phyloP scores from a whole-genome alignment of 2,329 filamentous ascomycete genomes.

The Neonectria faginata region DNA sequence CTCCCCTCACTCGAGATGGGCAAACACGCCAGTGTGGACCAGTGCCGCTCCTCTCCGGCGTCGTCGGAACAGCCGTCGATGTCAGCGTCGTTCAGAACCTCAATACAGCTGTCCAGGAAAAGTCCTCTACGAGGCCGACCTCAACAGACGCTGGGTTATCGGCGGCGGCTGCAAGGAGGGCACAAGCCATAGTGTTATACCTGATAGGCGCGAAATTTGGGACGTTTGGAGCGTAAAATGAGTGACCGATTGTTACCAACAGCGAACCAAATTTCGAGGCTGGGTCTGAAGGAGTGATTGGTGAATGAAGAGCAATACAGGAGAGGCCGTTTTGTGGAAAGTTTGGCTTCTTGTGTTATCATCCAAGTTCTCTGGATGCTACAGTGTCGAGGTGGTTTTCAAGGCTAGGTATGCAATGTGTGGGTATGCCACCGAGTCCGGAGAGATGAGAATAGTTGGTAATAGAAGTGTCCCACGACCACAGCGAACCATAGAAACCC shows the following conservation, averaged over 20 bases:
- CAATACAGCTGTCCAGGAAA: constrained; percentile 44
- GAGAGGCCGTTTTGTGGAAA: not conserved
- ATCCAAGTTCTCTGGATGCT: not conserved
- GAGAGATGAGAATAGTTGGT: not conserved
- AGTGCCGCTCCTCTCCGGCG: constrained; percentile 50
- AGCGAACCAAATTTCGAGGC: constrained; percentile 22
- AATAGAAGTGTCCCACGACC: constrained; percentile 6
- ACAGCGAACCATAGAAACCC: constrained; percentile 12
- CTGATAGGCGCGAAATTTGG: constrained; percentile 24
- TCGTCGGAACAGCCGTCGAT: constrained; percentile 51
- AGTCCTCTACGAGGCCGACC: constrained; percentile 25
- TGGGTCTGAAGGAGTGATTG: constrained; percentile 12
- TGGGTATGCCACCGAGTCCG: no score
- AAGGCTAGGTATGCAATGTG: not conserved
- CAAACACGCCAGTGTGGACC: constrained; percentile 49
- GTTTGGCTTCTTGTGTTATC: constrained; percentile 22
- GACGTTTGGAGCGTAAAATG: constrained; percentile 11
- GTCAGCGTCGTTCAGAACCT: constrained; percentile 52
- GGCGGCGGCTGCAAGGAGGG: constrained; percentile 36
- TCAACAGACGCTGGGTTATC: constrained; percentile 27
- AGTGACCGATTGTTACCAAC: constrained; percentile 15
- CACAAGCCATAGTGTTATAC: constrained; percentile 37
- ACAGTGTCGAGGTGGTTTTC: not conserved
- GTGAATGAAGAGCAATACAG: constrained; percentile 18
- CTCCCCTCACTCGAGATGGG: constrained; percentile 37